Base-by-base conservation (phyloP, 768 basidiomycete species). In the Dacryopinax primogenitus region DNA sequence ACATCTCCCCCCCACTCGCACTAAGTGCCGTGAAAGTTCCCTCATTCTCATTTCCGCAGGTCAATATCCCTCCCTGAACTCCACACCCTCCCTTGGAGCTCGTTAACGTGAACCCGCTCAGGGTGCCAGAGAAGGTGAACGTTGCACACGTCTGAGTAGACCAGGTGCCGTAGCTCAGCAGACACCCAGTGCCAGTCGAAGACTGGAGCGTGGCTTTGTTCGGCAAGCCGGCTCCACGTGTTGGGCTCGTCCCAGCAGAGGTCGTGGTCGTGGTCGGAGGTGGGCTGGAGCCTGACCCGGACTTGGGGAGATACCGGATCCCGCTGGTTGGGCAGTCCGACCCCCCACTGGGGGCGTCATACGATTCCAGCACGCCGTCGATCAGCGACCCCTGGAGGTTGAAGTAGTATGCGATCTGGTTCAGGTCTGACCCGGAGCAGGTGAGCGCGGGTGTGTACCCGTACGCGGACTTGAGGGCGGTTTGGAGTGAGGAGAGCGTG, bases 301-400 rank as follows among this genome's bases (percentile, higher is more conserved):
- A 74, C 74, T 87, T 88, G 0, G 79, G 81, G 26, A 78, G 79
- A 70, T 87, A 89, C 67, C 76, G 79, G 72, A 89, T 79, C 32
- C 83, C 85, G 30, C 71, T 75, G n/a, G 78, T 79, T 1, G 80
- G 75, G 68, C 87, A 87, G 30, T 37, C 18, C 33, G 63, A 44
- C 13, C 23, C 32, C 33, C 28, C 63, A 37, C 13, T 36, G 7
- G 62, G 21, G 26, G 36, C 13, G 70, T 58, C 80, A 62, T 68
- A 86, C 85, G 81, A 78, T 32, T 83, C 74, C 66, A 87, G 87
- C 1, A 69, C 69, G 15, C 87, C 87, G 70, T 88, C 86, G 62
- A 87, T 79, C 32, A 82, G 70, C n/a, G 85, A 86, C 44, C 87
- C 68, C 70, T 78, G 75, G 65, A 86, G 66, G 70, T 87, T 79